Evolutionary conservation across 2,329 filamentous ascomycete species (phyloP).

Genomic region (Xylariaceae sp.): DNA sequence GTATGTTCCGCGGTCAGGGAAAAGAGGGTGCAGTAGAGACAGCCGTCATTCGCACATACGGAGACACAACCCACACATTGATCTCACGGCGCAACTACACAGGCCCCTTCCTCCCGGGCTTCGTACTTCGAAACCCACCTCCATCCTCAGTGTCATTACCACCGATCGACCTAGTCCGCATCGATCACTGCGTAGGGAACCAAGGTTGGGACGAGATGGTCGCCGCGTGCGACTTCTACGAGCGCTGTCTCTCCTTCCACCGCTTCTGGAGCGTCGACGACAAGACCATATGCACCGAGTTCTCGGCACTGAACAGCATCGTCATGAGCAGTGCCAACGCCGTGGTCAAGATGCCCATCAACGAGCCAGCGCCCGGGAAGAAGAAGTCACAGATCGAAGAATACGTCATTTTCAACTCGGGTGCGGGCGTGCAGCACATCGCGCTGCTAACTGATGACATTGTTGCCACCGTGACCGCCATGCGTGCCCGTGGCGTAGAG

Average conservation of each 20-base stretch:
- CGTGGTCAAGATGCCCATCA: constrained; percentile 96
- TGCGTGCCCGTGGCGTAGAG: constrained; percentile 84
- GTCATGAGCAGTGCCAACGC: constrained; percentile 88
- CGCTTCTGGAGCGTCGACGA: constrained; percentile 98
- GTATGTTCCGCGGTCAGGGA: constrained; percentile 48
- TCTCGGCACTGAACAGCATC: constrained; percentile 81
- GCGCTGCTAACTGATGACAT: constrained; percentile 82
- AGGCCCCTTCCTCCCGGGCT: constrained; percentile 82
- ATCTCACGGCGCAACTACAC: constrained; percentile 69
- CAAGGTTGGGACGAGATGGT: constrained; percentile 91
- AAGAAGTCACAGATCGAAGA: constrained; percentile 95
- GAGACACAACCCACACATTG: constrained; percentile 91
- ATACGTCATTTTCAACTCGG: constrained; percentile 85
- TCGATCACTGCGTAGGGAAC: constrained; percentile 98
- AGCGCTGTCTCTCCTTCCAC: constrained; percentile 86
- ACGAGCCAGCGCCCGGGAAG: constrained; percentile 87
- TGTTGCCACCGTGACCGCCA: constrained; percentile 69
- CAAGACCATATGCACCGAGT: constrained; percentile 88
- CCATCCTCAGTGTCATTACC: constrained; percentile 52
- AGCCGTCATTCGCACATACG: constrained; percentile 86
- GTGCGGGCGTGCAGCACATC: constrained; percentile 90
- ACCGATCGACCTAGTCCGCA: constrained; percentile 63
- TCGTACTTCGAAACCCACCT: constrained; percentile 52
- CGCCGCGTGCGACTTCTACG: constrained; percentile 69
- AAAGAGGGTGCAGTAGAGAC: constrained; percentile 65